Evolutionary conservation across 345 rosid genomes (phyloP).

Genomic region (Rhodamnia argentea): DNA sequence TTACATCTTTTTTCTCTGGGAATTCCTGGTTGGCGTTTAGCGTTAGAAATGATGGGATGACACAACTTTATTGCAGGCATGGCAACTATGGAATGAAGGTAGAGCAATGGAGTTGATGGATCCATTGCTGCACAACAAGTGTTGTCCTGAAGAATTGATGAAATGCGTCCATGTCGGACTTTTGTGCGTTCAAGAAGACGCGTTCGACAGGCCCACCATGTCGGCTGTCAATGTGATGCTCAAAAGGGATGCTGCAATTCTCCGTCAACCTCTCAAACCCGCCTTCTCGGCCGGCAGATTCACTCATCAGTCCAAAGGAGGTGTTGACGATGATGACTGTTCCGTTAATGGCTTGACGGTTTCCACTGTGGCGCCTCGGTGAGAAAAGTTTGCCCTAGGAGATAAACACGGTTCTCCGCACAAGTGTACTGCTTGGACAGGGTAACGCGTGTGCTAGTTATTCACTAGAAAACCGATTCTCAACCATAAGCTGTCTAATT

Average conservation of each 20-base stretch:
- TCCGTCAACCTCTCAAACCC: conserved; percentile 11
- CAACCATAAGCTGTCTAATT: neutral
- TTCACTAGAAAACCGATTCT: neutral
- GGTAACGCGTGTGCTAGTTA: neutral
- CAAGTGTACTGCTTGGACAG: neutral
- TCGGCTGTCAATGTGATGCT: conserved; percentile 23
- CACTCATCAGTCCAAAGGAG: neutral
- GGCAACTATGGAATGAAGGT: conserved; percentile 34
- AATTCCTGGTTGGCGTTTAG: neutral
- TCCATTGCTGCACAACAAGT: conserved; percentile 11
- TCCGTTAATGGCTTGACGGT: neutral
- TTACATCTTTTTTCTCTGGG: neutral
- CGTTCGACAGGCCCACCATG: conserved; percentile 36
- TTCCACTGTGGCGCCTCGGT: conserved; percentile 3
- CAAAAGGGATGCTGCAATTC: conserved; percentile 11
- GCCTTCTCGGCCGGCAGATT: neutral
- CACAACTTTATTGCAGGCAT: conserved; percentile 12
- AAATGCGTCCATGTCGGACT: conserved; percentile 38
- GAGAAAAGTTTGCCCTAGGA: neutral
- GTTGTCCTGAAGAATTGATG: conserved; percentile 13
- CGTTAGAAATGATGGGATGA: neutral
- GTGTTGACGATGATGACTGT: neutral
- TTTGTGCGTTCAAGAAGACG: conserved; percentile 36
- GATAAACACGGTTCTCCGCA: neutral
- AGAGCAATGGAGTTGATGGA: conserved; percentile 28